Base-by-base conservation (phyloP, 2,329 filamentous ascomycete species). In the Diaporthe sp. region DNA sequence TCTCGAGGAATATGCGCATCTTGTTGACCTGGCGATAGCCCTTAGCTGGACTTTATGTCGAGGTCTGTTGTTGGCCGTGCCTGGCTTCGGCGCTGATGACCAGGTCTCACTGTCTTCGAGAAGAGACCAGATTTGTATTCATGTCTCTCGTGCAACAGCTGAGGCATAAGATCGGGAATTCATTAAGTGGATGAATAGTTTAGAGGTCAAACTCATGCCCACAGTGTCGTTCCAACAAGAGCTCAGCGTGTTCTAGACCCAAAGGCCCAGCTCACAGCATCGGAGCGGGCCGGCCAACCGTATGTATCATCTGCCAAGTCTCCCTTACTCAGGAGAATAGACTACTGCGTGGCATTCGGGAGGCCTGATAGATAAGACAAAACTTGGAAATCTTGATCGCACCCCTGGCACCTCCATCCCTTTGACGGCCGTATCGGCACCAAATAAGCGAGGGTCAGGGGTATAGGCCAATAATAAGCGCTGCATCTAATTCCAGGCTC, bases 1-100 rank as follows among this genome's bases (percentile, higher is more conserved):
- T 60, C 42, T 76, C 75, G 3, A 72, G 42, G 28, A 76, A 76
- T 8, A 76, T 71, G 17, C 72, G 55, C 75, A 76, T 76, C 19
- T 60, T 67, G 37, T 15, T 17, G 31, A 15, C 13, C 6, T 13
- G 31, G 39, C 0, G 25, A 39, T 34, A 22, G 19, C 37, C 34
- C 34, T n/a, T 10, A 1, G 12, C 1, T 17, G 4, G 19, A 12
- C 37, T 15, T 9, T 0, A 22, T 42, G 34, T 7, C 15, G 57
- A 8, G 34, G 34, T 42, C 19, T 15, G 57, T 25, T 4, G 3
- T 8, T 55, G 51, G 4, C 51, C 10, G 51, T 37, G 55, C 17
- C 17, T 22, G 55, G 28, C 39, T 39, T 44, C 39, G 25, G n/a
- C 28, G 1, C 62, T 37, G 62, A n/a, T 19, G 44, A 31, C 4